Conservation (phyloP, 2,329 filamentous ascomycete species). For the Fusarium liriodendri region DNA sequence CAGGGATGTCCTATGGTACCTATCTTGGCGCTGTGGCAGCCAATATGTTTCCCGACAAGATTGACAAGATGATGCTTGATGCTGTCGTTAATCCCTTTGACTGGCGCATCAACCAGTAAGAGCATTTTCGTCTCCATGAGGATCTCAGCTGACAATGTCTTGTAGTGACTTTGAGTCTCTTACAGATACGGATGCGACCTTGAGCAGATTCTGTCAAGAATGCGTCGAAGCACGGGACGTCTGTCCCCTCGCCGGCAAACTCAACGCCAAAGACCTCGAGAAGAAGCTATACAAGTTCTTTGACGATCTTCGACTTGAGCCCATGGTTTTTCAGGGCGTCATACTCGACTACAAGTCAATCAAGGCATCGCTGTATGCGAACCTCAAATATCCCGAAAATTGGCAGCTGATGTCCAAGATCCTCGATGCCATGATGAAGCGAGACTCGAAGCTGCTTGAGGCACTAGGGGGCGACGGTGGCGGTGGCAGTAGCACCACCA, state of each 20-base stretch:
- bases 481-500: background rate
- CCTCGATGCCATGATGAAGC: conserved; percentile 45
- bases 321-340: conserved; percentile 14
- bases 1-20: conserved; percentile 51
- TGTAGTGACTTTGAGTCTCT: conserved; percentile 41
- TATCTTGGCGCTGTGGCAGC: conserved; percentile 51
- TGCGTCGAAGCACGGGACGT: conserved; percentile 36
- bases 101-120: conserved; percentile 43
- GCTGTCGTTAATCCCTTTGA: conserved; percentile 48
- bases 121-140: background rate
- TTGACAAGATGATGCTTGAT: conserved; percentile 49
- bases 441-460: conserved; percentile 31
- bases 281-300: conserved; percentile 36
- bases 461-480: background rate
- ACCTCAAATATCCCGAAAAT: conserved; percentile 44
- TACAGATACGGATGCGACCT: conserved; percentile 41
- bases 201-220: conserved; percentile 39
- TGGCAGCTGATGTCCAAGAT: background rate
- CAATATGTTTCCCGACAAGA: conserved; percentile 53
- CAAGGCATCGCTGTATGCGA: conserved; percentile 15
- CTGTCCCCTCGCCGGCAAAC: conserved; percentile 39
- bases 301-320: conserved; percentile 37
- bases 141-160: background rate
- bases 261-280: conserved; percentile 39
- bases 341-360: conserved; percentile 38